Conservation (phyloP, 441 rosid species). For the Adansonia grandidieri region DNA sequence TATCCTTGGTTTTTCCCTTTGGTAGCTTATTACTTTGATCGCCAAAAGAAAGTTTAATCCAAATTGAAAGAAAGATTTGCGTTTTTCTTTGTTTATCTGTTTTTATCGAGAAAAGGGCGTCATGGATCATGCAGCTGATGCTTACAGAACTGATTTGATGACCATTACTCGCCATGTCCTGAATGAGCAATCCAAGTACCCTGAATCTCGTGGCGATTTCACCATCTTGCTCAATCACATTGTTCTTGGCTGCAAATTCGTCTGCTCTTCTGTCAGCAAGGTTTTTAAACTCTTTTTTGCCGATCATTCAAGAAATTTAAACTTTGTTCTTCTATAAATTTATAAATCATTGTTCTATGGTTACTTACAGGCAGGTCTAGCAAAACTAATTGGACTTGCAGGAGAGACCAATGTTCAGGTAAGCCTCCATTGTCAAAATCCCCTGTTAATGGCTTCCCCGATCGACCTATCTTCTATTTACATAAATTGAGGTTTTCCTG, state of each 20-base stretch:
- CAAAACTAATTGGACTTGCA: slow-evolving; percentile 76
- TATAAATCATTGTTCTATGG: too few relatives aligned
- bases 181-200: slow-evolving; percentile 67
- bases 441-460: neutral
- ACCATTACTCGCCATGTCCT: slow-evolving; percentile 68
- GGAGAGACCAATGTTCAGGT: slow-evolving; percentile 82
- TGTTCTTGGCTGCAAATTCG: slow-evolving; percentile 86
- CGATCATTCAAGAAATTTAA: neutral
- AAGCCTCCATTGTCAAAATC: slow-evolving; percentile 12
- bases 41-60: neutral
- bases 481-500: neutral
- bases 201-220: slow-evolving; percentile 82
- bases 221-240: slow-evolving; percentile 74
- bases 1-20: neutral
- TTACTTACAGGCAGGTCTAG: slow-evolving; percentile 76
- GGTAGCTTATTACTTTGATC: neutral
- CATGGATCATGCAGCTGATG: slow-evolving; percentile 71
- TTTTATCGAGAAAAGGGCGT: neutral
- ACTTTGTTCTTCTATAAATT: neutral
- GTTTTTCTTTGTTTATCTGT: neutral
- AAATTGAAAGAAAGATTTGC: neutral
- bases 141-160: slow-evolving; percentile 71
- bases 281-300: slow-evolving; percentile 31
- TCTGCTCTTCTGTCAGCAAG: slow-evolving; percentile 74
- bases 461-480: neutral